phyloP scores from a whole-genome alignment of 2,329 filamentous ascomycete genomes.

The Fusarium sp. region DNA sequence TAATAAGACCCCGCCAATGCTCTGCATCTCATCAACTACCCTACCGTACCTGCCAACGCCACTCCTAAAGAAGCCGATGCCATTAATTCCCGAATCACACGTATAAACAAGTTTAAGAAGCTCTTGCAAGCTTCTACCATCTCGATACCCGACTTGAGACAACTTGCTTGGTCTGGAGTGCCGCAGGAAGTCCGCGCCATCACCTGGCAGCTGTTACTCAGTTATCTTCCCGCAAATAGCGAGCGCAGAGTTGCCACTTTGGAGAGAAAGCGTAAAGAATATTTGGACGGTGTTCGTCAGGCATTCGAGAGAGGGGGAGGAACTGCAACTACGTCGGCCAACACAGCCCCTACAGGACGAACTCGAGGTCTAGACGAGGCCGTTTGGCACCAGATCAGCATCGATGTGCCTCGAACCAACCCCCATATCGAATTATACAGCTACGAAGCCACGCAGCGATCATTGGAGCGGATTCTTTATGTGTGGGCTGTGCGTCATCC shows the following conservation, averaged over 20 bases:
- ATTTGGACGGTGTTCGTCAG: constrained; percentile 87
- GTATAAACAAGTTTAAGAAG: constrained; percentile 99
- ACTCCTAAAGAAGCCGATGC: constrained; percentile 86
- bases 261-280: constrained; percentile 95
- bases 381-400: constrained; percentile 99
- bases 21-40: constrained; percentile 91
- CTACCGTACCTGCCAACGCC: constrained; percentile 77
- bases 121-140: constrained; percentile 94
- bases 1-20: constrained; percentile 84
- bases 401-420: constrained; percentile 95
- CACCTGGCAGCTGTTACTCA: constrained; percentile 97
- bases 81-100: constrained; percentile 86
- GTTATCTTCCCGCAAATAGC: constrained; percentile 96
- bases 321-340: constrained; percentile 58
- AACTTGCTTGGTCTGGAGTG: constrained; percentile 92
- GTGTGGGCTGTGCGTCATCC: constrained; percentile 98
- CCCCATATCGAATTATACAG: constrained; percentile 95
- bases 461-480: constrained; percentile 93
- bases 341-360: constrained; percentile 56
- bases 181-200: constrained; percentile 96
- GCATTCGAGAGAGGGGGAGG: constrained; percentile 74
- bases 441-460: constrained; percentile 95
- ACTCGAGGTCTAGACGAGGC: constrained; percentile 86
- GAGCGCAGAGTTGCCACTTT: constrained; percentile 90
- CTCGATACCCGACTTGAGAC: constrained; percentile 82